Conservation (phyloP, 305 asterid species). For the Lippia alba region DNA sequence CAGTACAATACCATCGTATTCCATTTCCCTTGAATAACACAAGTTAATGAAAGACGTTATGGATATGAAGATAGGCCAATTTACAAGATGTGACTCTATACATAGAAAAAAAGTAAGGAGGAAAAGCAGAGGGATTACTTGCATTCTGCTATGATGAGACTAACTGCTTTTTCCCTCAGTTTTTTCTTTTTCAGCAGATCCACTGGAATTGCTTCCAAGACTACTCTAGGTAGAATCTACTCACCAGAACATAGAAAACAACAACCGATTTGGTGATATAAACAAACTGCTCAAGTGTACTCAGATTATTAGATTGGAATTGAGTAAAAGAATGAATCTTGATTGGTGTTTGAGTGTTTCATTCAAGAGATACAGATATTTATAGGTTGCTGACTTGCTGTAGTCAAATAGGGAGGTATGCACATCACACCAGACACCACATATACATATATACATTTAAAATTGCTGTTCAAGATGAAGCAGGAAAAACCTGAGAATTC, state of each 20-base stretch:
- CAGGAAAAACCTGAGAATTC: slow-evolving; percentile 61
- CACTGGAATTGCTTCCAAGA: slow-evolving; percentile 77
- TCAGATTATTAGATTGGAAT: neutral
- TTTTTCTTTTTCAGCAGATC: slow-evolving; percentile 73
- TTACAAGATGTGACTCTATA: slow-evolving; percentile 14
- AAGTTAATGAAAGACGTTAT: slow-evolving; percentile 20
- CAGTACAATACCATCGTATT: slow-evolving; percentile 95
- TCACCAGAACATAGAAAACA: slow-evolving; percentile 30
- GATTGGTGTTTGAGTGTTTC: slow-evolving; percentile 7
- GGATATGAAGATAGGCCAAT: slow-evolving; percentile 14
- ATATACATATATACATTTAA: no score
- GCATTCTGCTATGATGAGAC: slow-evolving; percentile 77
- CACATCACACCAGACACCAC: neutral
- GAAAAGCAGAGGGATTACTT: slow-evolving; percentile 50
- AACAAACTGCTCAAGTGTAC: slow-evolving; percentile 13
- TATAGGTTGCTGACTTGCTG: no score
- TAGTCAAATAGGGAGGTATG: no score
- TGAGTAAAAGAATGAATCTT: neutral
- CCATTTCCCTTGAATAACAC: slow-evolving; percentile 72
- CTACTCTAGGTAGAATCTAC: slow-evolving; percentile 82
- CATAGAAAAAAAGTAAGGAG: slow-evolving; percentile 20
- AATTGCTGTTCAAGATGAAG: neutral
- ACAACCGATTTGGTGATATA: slow-evolving; percentile 27
- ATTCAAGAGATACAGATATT: neutral
- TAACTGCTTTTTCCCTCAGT: slow-evolving; percentile 60